Conservation (phyloP, 352 stramenopile species). For the Globisporangium lucens region DNA sequence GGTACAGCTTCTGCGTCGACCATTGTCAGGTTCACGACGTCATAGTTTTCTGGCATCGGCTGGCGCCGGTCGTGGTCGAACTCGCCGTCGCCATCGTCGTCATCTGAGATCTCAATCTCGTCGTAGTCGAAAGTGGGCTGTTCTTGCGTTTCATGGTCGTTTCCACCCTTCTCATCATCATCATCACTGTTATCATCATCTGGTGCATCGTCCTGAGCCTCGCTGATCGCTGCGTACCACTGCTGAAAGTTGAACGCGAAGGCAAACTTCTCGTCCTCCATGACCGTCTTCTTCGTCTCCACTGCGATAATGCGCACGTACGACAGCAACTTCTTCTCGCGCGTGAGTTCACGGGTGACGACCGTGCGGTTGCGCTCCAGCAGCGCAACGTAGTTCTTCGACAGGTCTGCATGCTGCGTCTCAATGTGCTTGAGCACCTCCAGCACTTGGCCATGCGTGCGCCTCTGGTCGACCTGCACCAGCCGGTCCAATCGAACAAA, state of each 20-base stretch:
- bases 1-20: neutral
- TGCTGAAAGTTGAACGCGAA: constrained; percentile 50
- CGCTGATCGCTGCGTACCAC: constrained; percentile 35
- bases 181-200: constrained; percentile 17
- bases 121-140: constrained; percentile 12
- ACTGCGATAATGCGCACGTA: constrained; percentile 49
- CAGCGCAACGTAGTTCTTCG: constrained; percentile 37
- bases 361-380: constrained; percentile 34
- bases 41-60: neutral
- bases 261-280: constrained; percentile 41
- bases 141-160: constrained; percentile 9
- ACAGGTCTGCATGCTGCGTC: constrained; percentile 27
- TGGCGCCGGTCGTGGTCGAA: neutral
- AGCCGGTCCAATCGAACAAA: constrained; percentile 56
- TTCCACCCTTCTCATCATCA: neutral
- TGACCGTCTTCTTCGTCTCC: constrained; percentile 29
- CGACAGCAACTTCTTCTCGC: constrained; percentile 61
- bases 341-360: constrained; percentile 42
- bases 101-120: constrained; percentile 18
- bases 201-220: neutral
- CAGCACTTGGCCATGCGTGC: constrained; percentile 48
- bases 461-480: constrained; percentile 33
- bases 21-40: constrained; percentile 2
- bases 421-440: constrained; percentile 42
- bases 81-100: constrained; percentile 12